phyloP scores from a whole-genome alignment of 352 stramenopile genomes.

The Elongisporangium senticosum region DNA sequence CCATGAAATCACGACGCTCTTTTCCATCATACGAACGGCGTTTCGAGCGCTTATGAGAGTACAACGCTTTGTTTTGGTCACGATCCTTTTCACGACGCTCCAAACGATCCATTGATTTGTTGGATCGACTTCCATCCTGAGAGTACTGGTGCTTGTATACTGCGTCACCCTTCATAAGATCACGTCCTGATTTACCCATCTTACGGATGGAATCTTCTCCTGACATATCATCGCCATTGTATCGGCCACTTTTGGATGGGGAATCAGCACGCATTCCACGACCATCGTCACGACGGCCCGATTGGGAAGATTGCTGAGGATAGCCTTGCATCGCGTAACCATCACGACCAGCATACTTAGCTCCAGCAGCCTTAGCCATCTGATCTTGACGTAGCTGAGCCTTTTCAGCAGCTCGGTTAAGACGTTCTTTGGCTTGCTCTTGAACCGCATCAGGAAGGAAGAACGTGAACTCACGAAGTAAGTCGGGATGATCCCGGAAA shows the following conservation, averaged over 20 bases:
- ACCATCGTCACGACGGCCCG: slow-evolving; percentile 34
- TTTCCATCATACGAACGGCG: slow-evolving; percentile 63
- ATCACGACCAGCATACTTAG: slow-evolving; percentile 30
- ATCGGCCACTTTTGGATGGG: slow-evolving; percentile 27
- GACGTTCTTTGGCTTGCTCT: slow-evolving; percentile 93
- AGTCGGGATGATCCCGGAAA: slow-evolving; percentile 98
- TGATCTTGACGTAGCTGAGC: slow-evolving; percentile 86
- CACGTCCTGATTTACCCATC: slow-evolving; percentile 24
- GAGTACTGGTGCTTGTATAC: slow-evolving; percentile 43
- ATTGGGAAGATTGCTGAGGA: background rate
- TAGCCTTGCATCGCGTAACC: slow-evolving; percentile 13
- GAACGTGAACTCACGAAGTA: slow-evolving; percentile 99
- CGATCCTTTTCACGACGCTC: slow-evolving; percentile 76
- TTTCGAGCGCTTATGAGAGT: slow-evolving; percentile 68
- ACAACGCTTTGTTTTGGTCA: slow-evolving; percentile 70
- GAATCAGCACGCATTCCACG: slow-evolving; percentile 36
- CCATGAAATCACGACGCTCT: slow-evolving; percentile 66
- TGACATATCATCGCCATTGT: slow-evolving; percentile 25
- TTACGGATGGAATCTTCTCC: slow-evolving; percentile 11
- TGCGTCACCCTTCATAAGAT: slow-evolving; percentile 21
- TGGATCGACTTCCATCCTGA: slow-evolving; percentile 43
- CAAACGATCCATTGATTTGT: slow-evolving; percentile 27
- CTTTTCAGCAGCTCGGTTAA: slow-evolving; percentile 94
- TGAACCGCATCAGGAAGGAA: slow-evolving; percentile 99
- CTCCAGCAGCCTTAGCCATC: slow-evolving; percentile 36